Percentiles rank a stretch among this genome's conserved stretches.
Evolutionary conservation across 169 alveolate species (phyloP).

Genomic region (Babesia caballi): DNA sequence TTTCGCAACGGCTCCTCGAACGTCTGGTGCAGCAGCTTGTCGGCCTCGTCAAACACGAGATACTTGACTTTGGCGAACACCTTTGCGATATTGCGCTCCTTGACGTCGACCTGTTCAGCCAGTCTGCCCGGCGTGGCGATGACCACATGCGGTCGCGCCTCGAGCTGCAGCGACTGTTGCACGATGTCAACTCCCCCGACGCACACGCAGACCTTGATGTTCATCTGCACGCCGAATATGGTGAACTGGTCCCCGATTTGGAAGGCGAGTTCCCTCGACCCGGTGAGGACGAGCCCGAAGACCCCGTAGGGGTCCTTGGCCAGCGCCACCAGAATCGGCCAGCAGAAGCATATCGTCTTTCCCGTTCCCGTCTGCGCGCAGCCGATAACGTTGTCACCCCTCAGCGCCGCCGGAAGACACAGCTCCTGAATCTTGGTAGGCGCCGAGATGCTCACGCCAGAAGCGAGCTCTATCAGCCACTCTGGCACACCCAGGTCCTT

Average conservation of each 20-base stretch:
- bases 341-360: slow-evolving; percentile 95
- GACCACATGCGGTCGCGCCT: slow-evolving; percentile 91
- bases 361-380: slow-evolving; percentile 98
- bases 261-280: slow-evolving; percentile 96
- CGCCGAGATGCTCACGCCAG: slow-evolving; percentile 58
- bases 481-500: slow-evolving; percentile 72
- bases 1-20: slow-evolving; percentile 78
- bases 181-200: slow-evolving; percentile 92
- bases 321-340: slow-evolving; percentile 91
- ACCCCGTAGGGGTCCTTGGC: slow-evolving; percentile 93
- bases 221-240: slow-evolving; percentile 87
- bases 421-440: slow-evolving; percentile 80
- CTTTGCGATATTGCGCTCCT: slow-evolving; percentile 68
- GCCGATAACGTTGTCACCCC: slow-evolving; percentile 87
- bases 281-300: slow-evolving; percentile 91
- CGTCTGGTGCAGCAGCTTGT: slow-evolving; percentile 84
- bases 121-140: slow-evolving; percentile 97
- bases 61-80: slow-evolving; percentile 82
- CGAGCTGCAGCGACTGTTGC: slow-evolving; percentile 70
- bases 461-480: slow-evolving; percentile 71
- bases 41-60: slow-evolving; percentile 97
- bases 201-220: slow-evolving; percentile 79
- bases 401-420: slow-evolving; percentile 87
- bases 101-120: slow-evolving; percentile 78
- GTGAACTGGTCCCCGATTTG: slow-evolving; percentile 93